Base-by-base conservation (phyloP, 805 yeast genomes). In the Saturnispora bothae region DNA sequence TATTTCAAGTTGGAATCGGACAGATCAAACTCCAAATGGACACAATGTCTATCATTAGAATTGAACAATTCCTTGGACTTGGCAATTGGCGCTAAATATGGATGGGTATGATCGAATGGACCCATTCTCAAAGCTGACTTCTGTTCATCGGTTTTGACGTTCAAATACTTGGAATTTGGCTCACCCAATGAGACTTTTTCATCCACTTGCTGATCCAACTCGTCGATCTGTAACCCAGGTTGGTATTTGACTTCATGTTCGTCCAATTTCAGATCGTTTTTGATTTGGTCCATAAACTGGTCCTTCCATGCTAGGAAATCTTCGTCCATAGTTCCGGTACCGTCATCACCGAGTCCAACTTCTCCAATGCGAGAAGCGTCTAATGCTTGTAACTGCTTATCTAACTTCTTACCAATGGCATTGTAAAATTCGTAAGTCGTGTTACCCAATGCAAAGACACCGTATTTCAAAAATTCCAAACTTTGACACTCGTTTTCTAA, bases 301-400 rank as follows among this genome's bases (percentile, higher is more conserved):
- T 83, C 94, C 60, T 82, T 85, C 97, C 97, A 88, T 33, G 83
- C 66, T 52, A 85, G 61, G 60, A 71, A 88, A 60, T 88, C 96
- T 56, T 88, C 96, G 54, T 85, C 95, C 61, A 88, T 71, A 35
- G 89, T 72, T 35, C 94, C 96, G 39, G 72, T 68, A 47, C 95
- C 95, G 53, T 88, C 97, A 57, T 88, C 95, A 56, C 95, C 96
- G 57, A 74, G 74, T 28, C 96, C 96, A 48, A 73, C 73, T 4
- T 65, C 64, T 28, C 83, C 89, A 34, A 89, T 39, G 65, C 40
- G 18, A 7, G 26, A 64, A 22, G 84, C 94, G 31, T 88, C 86
- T 9, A 81, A 73, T 16, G 57, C 59, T 38, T 74, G 60, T 13
- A 68, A 53, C 43, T 67, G 66, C 37, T 67, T 60, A 36, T 71